Evolutionary conservation across 164 flowering plant genomes (phyloP).

Genomic region (Vitis rupestris): DNA sequence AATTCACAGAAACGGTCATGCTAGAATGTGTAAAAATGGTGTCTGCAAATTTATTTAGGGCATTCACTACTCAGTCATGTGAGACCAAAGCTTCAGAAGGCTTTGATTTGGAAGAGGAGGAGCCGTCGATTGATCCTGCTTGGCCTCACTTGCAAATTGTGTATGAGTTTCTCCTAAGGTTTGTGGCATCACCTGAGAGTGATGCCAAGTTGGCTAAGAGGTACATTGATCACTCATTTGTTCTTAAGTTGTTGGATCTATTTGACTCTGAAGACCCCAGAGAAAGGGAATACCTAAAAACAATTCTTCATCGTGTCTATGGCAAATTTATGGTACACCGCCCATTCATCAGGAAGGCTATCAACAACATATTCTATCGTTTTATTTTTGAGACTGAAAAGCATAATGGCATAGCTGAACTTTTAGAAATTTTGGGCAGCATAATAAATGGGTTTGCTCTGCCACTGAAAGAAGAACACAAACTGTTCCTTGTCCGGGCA

Average conservation of each 20-base stretch:
- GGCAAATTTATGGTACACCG: conserved; percentile 92
- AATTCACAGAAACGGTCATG: conserved; percentile 58
- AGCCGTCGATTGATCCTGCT: conserved; percentile 80
- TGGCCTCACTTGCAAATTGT: conserved; percentile 91
- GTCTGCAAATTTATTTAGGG: conserved; percentile 65
- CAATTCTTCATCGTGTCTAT: conserved; percentile 82
- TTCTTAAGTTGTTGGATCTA: conserved; percentile 65
- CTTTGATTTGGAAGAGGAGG: conserved; percentile 81
- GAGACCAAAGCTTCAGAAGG: conserved; percentile 55
- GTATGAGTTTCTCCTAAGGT: conserved; percentile 69
- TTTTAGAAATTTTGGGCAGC: conserved; percentile 79
- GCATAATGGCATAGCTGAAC: conserved; percentile 82
- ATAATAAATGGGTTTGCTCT: conserved; percentile 85
- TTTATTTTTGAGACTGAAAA: conserved; percentile 82
- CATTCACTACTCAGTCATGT: conserved; percentile 52
- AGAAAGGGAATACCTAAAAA: conserved; percentile 85
- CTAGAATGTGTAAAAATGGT: conserved; percentile 68
- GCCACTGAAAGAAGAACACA: conserved; percentile 90
- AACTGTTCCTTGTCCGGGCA: conserved; percentile 62
- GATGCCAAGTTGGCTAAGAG: conserved; percentile 82
- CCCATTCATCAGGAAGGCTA: conserved; percentile 76
- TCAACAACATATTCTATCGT: conserved; percentile 70
- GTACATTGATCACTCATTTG: conserved; percentile 74
- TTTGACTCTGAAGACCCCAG: conserved; percentile 90
- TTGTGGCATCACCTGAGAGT: conserved; percentile 72